These are phyloP conservation scores for Stachybotrys elegans DNA, from an alignment of 2,329 filamentous ascomycete genomes.

Conservation along the genomic window DNA sequence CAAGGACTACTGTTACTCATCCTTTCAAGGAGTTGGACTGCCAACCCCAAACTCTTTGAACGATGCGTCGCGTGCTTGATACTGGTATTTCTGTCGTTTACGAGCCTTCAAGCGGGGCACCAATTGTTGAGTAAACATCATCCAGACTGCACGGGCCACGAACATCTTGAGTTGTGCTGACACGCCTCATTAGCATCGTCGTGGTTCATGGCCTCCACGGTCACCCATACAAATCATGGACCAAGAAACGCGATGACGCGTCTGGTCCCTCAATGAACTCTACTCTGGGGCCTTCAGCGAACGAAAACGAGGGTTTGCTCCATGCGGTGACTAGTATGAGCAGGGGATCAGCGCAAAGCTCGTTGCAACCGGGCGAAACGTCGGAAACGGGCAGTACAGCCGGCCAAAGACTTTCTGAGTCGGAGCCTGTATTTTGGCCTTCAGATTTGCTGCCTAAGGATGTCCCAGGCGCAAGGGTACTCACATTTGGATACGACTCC, in stretches of 20 bases:
- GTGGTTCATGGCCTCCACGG: constrained; percentile 10
- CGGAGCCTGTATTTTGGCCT: constrained; percentile 13
- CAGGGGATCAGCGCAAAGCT: no score
- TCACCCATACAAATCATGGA: constrained; percentile 11
- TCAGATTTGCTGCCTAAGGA: constrained; percentile 4
- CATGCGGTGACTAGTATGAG: no score
- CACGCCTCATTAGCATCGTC: constrained; percentile 6
- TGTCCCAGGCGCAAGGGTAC: constrained; percentile 3
- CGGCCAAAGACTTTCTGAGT: no score
- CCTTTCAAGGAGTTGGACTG: no score
- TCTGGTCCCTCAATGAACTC: neutral
- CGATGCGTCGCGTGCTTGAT: no score
- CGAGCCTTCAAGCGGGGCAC: neutral
- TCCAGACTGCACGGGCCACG: neutral
- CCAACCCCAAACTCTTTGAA: no score
- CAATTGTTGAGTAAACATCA: constrained; percentile 6
- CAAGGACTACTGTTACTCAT: no score
- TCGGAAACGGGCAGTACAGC: neutral
- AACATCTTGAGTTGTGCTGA: neutral
- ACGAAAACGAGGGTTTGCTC: neutral
- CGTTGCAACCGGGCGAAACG: neutral
- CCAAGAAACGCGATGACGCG: neutral
- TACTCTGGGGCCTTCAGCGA: neutral
- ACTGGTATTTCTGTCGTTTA: constrained; percentile 5
- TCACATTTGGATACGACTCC: constrained; percentile 9